Percentiles rank a stretch among this genome's conserved stretches.
Conservation (phyloP, 2,329 filamentous ascomycete genomes). For the Periglandula ipomoeae region DNA sequence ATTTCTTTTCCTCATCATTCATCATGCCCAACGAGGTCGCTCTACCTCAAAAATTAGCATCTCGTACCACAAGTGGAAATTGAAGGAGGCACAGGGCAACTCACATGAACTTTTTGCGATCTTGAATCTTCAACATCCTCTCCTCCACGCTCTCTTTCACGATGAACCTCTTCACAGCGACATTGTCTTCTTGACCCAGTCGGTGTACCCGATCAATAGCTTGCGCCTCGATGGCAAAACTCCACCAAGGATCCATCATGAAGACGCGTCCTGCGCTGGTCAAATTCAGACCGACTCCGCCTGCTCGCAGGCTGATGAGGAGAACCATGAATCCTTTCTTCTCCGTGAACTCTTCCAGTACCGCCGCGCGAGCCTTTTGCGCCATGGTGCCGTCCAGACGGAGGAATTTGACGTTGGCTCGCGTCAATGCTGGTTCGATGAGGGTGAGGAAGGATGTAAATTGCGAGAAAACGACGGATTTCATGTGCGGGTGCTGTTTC, state of each 20-base stretch:
- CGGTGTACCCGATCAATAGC: constrained; percentile 96
- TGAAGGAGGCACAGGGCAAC: constrained; percentile 26
- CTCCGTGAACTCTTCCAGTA: constrained; percentile 64
- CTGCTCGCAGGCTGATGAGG: constrained; percentile 76
- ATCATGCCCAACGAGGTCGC: constrained; percentile 94
- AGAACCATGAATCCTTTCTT: constrained; percentile 58
- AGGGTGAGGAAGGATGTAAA: constrained; percentile 94
- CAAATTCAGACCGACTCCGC: constrained; percentile 88
- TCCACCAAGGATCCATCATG: constrained; percentile 99
- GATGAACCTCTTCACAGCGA: constrained; percentile 81
- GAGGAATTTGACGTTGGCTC: constrained; percentile 67
- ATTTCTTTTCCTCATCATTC: constrained; percentile 84
- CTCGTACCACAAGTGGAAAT: not conserved
- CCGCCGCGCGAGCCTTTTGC: constrained; percentile 72
- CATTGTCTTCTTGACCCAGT: constrained; percentile 85
- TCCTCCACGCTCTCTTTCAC: constrained; percentile 88
- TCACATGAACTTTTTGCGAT: constrained; percentile 92
- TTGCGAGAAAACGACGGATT: constrained; percentile 92
- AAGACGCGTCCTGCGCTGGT: constrained; percentile 84
- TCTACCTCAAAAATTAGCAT: constrained; percentile 35
- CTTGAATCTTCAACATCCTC: constrained; percentile 87
- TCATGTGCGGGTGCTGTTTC: constrained; percentile 57
- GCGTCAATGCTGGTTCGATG: constrained; percentile 70
- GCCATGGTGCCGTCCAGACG: constrained; percentile 86
- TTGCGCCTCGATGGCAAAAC: constrained; percentile 90